Evolutionary conservation across 495 filamentous ascomycete genomes (phyloP).

Genomic region (Neurospora sp.): DNA sequence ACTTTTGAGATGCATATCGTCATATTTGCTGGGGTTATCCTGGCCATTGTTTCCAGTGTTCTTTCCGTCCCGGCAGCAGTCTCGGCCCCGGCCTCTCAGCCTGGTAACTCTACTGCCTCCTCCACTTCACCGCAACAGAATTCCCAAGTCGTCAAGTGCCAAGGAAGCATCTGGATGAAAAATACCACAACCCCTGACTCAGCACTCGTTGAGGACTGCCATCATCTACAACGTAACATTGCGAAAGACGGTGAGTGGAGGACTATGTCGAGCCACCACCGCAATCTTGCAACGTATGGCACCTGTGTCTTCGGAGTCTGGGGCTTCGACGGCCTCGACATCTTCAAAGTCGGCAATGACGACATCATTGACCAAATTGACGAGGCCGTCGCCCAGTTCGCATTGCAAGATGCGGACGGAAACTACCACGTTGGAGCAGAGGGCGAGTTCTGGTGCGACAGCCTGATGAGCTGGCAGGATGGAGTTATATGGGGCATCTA

Average conservation of each 20-base stretch:
- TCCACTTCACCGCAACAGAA: not conserved
- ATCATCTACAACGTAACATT: not conserved
- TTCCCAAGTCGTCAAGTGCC: not conserved
- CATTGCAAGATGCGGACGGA: not conserved
- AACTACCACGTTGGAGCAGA: not conserved
- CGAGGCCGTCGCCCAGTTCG: not conserved
- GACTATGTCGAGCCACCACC: not conserved
- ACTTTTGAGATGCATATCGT: not conserved
- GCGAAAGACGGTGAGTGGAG: not conserved
- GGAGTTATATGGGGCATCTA: not conserved
- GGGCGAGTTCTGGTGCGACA: not conserved
- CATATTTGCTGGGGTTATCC: not conserved
- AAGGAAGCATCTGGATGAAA: not conserved
- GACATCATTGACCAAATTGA: not conserved
- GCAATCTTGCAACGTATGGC: not conserved
- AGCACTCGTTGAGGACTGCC: not conserved
- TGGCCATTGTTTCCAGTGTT: not conserved
- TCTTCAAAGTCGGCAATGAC: not conserved
- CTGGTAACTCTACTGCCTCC: not conserved
- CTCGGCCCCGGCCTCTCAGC: not conserved
- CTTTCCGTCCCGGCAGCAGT: not conserved
- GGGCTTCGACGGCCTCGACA: not conserved
- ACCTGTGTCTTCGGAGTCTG: not conserved
- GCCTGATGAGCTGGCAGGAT: not conserved
- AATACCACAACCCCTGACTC: not conserved